These are phyloP conservation scores for Daedaleopsis nitida DNA, from an alignment of 768 basidiomycete species.

Conservation along the genomic window DNA sequence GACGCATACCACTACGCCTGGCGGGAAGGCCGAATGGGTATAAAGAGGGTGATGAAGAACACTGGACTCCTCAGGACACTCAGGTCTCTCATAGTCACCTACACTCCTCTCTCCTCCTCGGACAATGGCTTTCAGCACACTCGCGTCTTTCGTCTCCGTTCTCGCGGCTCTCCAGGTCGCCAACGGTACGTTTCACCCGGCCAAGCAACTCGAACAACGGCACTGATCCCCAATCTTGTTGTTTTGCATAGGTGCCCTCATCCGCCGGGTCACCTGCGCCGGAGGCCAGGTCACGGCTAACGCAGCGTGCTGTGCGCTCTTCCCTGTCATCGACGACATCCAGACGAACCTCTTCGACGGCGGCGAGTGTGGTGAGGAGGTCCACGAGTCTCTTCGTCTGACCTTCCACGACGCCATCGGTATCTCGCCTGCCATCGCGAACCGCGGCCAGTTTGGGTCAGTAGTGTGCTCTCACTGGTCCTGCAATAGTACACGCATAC, in stretches of 20 bases:
- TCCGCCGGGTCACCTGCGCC: constrained; percentile 24
- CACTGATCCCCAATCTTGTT: not conserved
- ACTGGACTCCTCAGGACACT: constrained; percentile 7
- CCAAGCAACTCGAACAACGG: not conserved
- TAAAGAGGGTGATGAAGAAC: constrained; percentile 1
- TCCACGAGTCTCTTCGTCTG: constrained; percentile 33
- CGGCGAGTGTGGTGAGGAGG: constrained; percentile 37
- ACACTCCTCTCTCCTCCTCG: not conserved
- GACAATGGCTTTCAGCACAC: constrained; percentile 26
- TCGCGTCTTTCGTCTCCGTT: constrained; percentile 23
- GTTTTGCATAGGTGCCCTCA: constrained; percentile 11
- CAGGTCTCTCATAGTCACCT: not conserved
- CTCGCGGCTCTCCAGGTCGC: constrained; percentile 22
- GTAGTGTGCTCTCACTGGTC: not conserved
- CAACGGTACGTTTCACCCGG: constrained; percentile 15
- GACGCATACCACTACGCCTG: not conserved
- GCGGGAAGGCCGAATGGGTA: not conserved
- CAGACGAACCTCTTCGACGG: constrained; percentile 38
- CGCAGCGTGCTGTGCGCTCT: constrained; percentile 19
- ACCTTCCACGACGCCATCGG: constrained; percentile 31
- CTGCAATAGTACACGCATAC: not conserved
- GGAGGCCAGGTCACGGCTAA: constrained; percentile 19
- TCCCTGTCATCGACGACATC: constrained; percentile 26
- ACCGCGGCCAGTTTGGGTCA: constrained; percentile 18
- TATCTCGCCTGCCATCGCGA: constrained; percentile 18